Base-by-base conservation (phyloP, 2,329 filamentous ascomycete species). In the Fusarium lateritium region DNA sequence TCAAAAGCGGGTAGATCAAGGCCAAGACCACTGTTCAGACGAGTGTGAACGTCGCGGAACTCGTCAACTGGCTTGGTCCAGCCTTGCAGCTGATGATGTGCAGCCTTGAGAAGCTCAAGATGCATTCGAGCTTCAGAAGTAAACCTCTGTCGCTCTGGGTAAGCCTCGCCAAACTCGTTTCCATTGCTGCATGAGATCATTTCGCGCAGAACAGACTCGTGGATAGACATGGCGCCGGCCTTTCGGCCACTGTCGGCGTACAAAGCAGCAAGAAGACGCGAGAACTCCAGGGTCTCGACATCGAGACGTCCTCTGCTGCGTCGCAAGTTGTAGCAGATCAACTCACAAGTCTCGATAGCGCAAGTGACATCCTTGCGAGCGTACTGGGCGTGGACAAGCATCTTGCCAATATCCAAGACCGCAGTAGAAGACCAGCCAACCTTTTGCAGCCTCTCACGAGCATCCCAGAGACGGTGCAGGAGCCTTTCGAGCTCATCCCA, bases 401-500 rank as follows among this genome's bases (percentile, higher is more conserved):
- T 52, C 62, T 65, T 74, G 4, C 73, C 73, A 17, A 75, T 69
- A 7, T 69, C 62, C 46, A 75, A 51, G 9, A 75, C 67, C 2
- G 70, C 67, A 3, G 59, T 39, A 17, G 73, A 45, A 3, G 73
- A 72, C 72, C 72, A 75, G 15, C 73, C 66, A 17, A 54, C 45
- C 28, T 44, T 65, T 33, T 73, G 65, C 22, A 74, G 45, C 11
- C 52, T 58, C 45, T 76, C 74, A 6, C 73, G 68, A 6, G 62
- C 50, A 7, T 45, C 24, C 74, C 74, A 76, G 24, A 76, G 65
- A 14, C 63, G 69, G 7, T 53, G 46, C 7, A 76, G 70, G 0
- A 76, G 56, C 4, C 6, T 70, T 67, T 85, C 83, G 13, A 85
- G 79, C 50, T 84, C 82, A 21, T 75, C 73, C 61, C 79, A 84